Conservation (phyloP, 768 basidiomycete species). For the Podaxis sp. region DNA sequence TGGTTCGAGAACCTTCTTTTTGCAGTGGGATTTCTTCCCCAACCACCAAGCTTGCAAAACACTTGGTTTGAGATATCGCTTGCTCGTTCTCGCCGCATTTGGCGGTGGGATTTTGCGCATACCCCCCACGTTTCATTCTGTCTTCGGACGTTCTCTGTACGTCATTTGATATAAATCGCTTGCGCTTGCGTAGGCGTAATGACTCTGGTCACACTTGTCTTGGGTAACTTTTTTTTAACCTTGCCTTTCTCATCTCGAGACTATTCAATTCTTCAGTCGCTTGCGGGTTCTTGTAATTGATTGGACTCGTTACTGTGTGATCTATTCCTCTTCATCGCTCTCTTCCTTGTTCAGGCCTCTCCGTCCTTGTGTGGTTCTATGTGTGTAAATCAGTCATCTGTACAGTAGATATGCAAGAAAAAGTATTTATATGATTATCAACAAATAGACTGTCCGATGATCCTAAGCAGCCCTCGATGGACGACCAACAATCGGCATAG, state of each 20-base stretch:
- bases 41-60: not conserved
- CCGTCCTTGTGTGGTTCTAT: not conserved
- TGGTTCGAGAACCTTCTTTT: not conserved
- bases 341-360: constrained; percentile 1
- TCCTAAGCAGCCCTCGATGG: constrained; percentile 28
- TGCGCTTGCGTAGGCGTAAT: constrained; percentile 4
- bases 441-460: not conserved
- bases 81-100: not conserved
- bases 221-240: not conserved
- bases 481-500: constrained; percentile 51
- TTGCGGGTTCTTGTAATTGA: not conserved
- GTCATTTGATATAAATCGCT: not conserved
- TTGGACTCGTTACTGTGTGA: not conserved
- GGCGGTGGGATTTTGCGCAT: not conserved
- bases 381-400: constrained; percentile 14
- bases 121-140: not conserved
- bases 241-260: constrained; percentile 1
- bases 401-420: constrained; percentile 10
- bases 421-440: constrained; percentile 4
- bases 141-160: not conserved
- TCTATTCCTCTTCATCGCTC: not conserved
- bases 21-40: not conserved
- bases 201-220: not conserved
- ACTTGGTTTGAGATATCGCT: not conserved
- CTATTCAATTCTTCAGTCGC: not conserved